phyloP scores from a whole-genome alignment of 108 stramenopile species.

The Cyclotella kingstonii region DNA sequence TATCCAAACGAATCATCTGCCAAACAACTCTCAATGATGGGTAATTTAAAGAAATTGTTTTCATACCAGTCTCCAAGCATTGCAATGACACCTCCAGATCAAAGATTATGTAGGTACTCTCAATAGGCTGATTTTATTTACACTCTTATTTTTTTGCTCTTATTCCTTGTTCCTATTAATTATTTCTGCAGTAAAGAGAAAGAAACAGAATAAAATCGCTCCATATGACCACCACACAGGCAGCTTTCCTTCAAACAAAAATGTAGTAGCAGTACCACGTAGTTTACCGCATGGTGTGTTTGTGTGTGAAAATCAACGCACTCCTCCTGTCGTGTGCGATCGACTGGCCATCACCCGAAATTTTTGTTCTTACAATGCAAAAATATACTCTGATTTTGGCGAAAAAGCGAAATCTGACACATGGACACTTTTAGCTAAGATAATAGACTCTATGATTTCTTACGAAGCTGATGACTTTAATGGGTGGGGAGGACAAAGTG shows the following conservation, averaged over 20 bases:
- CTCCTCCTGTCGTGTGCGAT: conserved; percentile 13
- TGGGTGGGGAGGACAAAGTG: conserved; percentile 71
- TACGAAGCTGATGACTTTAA: conserved; percentile 40
- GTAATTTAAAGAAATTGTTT: conserved; percentile 42
- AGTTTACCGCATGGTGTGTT: conserved; percentile 28
- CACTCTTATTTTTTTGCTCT: neutral
- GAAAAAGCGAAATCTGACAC: conserved; percentile 64
- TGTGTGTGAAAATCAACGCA: conserved; percentile 22
- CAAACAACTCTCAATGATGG: conserved; percentile 34
- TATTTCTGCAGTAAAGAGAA: conserved; percentile 26
- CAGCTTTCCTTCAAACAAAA: neutral
- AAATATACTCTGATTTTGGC: conserved; percentile 40
- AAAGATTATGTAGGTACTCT: conserved; percentile 29
- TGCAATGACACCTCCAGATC: conserved; percentile 41
- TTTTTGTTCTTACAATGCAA: conserved; percentile 73
- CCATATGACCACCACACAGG: conserved; percentile 1
- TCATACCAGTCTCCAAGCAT: conserved; percentile 16
- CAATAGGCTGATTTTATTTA: neutral
- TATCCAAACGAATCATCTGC: neutral
- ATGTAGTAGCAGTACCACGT: neutral
- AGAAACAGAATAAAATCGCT: conserved; percentile 9
- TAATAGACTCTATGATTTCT: conserved; percentile 19
- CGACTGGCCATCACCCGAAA: conserved; percentile 19
- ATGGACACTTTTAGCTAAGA: conserved; percentile 71
- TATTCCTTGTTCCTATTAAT: neutral